Percentiles rank a stretch among this genome's conserved stretches.
Conservation (phyloP, 2,329 filamentous ascomycete species). For the Talaromyces rugulosus region DNA sequence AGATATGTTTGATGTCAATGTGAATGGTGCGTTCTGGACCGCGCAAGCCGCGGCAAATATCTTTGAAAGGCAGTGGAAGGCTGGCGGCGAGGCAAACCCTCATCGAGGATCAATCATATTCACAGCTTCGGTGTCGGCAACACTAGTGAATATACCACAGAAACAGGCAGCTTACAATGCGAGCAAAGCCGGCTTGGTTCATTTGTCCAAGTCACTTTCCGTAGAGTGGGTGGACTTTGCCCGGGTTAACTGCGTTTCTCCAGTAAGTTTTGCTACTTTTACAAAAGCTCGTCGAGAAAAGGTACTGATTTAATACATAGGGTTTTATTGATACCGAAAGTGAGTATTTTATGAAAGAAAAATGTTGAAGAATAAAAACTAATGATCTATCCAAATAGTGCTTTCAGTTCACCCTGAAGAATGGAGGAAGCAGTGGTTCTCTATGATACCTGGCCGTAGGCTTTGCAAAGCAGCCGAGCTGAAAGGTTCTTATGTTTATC, state of each 20-base stretch:
- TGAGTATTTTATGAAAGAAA: neutral
- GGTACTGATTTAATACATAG: neutral
- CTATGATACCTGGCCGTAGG: conserved; percentile 35
- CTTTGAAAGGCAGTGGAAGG: conserved; percentile 30
- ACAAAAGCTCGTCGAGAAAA: conserved; percentile 14
- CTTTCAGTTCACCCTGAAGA: conserved; percentile 26
- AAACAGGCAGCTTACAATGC: conserved; percentile 37
- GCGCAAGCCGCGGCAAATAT: conserved; percentile 35
- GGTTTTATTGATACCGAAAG: neutral
- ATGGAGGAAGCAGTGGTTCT: conserved; percentile 36
- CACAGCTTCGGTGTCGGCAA: conserved; percentile 35
- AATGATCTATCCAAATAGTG: neutral
- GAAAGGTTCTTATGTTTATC: conserved; percentile 42
- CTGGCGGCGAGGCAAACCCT: neutral
- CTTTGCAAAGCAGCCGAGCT: conserved; percentile 36
- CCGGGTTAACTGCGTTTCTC: conserved; percentile 39
- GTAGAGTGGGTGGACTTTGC: conserved; percentile 38
- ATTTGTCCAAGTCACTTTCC: conserved; percentile 36
- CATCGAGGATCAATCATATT: conserved; percentile 33
- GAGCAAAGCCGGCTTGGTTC: conserved; percentile 32
- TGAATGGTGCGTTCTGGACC: conserved; percentile 37
- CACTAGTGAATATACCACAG: conserved; percentile 38
- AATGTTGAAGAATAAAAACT: neutral
- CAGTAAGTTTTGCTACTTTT: conserved; percentile 37
- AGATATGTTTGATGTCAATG: conserved; percentile 37